Conservation (phyloP, 2,329 filamentous ascomycete species). For the Pseudocercospora musae region DNA sequence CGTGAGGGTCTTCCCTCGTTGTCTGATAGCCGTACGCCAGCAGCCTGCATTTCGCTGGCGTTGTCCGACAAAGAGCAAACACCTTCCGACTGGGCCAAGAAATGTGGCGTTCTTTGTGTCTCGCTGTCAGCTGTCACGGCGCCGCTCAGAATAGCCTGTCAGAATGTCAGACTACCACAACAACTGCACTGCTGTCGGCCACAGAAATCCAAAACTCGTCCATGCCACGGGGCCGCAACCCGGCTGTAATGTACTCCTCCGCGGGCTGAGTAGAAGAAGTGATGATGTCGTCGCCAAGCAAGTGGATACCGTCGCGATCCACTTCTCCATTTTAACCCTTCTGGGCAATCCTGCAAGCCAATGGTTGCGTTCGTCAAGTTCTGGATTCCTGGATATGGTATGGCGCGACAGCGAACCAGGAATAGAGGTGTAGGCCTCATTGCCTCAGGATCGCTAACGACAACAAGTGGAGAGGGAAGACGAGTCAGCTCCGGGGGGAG, state of each 20-base stretch:
- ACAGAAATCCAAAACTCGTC: background rate
- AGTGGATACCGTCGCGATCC: background rate
- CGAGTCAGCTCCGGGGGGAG: too few relatives aligned
- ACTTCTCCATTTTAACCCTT: background rate
- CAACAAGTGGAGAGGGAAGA: background rate
- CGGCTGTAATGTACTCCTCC: background rate
- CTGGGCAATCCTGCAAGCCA: background rate
- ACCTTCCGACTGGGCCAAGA: background rate
- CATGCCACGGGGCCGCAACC: background rate
- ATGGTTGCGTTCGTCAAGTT: background rate
- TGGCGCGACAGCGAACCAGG: background rate
- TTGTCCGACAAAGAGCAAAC: background rate
- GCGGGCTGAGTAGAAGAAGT: background rate
- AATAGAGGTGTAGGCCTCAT: background rate
- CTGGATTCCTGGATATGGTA: background rate
- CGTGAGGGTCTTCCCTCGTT: too few relatives aligned
- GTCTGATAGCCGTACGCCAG: background rate
- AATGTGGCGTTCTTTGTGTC: conserved; percentile 1
- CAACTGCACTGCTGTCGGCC: background rate
- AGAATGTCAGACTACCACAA: background rate
- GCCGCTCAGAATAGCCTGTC: background rate
- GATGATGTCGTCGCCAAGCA: background rate
- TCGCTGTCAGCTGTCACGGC: background rate
- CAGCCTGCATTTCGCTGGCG: background rate
- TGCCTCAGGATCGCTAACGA: background rate